These are phyloP conservation scores for Phytophthora tentaculata DNA, from an alignment of 352 stramenopile species.

Conservation along the genomic window DNA sequence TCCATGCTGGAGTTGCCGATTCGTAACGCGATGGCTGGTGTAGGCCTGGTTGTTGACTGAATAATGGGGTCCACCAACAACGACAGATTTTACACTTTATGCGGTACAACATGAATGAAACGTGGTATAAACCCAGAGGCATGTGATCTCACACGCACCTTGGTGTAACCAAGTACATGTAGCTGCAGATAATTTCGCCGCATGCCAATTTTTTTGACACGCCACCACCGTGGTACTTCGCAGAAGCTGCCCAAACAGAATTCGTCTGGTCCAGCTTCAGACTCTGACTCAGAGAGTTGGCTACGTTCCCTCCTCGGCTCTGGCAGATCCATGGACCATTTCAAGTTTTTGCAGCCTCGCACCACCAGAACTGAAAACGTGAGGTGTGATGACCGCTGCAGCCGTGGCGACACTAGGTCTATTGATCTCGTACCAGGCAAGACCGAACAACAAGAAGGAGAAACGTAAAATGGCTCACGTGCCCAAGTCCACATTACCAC, in stretches of 20 bases:
- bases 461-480: slow-evolving; percentile 2
- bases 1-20: too few relatives aligned
- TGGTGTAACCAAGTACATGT: too few relatives aligned
- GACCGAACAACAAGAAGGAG: background rate
- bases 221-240: too few relatives aligned
- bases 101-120: too few relatives aligned
- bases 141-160: too few relatives aligned
- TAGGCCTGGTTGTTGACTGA: too few relatives aligned
- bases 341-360: background rate
- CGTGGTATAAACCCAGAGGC: too few relatives aligned
- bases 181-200: too few relatives aligned
- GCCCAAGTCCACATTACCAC: slow-evolving; percentile 34
- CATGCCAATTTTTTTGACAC: too few relatives aligned
- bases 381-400: background rate
- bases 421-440: background rate
- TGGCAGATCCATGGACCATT: background rate
- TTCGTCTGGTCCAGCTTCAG: background rate
- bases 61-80: too few relatives aligned
- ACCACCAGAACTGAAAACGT: background rate
- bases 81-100: too few relatives aligned
- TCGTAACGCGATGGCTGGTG: too few relatives aligned
- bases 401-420: background rate
- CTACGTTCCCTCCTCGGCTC: background rate
- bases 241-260: background rate
- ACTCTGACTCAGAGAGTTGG: background rate